Percentiles rank a stretch among this genome's conserved stretches.
Conservation (phyloP, 2,329 filamentous ascomycete genomes). For the Exophiala bonariae region DNA sequence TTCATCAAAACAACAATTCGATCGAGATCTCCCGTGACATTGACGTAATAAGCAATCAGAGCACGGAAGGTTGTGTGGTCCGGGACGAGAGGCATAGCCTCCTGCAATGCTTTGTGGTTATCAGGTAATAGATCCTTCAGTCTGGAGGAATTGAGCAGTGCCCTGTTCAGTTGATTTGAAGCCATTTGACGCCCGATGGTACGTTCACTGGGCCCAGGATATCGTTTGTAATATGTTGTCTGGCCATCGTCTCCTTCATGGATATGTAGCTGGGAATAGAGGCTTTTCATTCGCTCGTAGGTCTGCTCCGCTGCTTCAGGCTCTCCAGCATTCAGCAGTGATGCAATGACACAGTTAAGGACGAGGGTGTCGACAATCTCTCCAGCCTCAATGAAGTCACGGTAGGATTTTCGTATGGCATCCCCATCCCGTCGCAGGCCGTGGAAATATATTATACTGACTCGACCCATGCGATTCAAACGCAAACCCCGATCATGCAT, state of each 20-base stretch:
- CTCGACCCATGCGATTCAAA: conserved; percentile 77
- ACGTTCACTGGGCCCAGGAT: conserved; percentile 38
- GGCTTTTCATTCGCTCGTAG: conserved; percentile 78
- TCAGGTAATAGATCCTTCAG: conserved; percentile 52
- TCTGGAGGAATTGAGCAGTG: conserved; percentile 47
- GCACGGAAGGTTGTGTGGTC: conserved; percentile 78
- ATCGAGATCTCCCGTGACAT: conserved; percentile 67
- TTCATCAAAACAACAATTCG: conserved; percentile 70
- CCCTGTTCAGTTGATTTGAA: conserved; percentile 43
- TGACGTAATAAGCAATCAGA: conserved; percentile 72
- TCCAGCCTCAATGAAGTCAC: conserved; percentile 76
- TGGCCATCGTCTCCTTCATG: conserved; percentile 34
- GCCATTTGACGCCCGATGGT: conserved; percentile 41
- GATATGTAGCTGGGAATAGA: conserved; percentile 43
- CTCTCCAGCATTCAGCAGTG: conserved; percentile 75
- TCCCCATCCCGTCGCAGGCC: conserved; percentile 73
- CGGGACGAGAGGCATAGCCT: conserved; percentile 66
- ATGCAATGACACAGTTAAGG: conserved; percentile 81
- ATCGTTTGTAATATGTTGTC: conserved; percentile 24
- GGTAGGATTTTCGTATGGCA: conserved; percentile 74
- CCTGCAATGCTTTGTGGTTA: conserved; percentile 63
- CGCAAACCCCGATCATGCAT: conserved; percentile 69
- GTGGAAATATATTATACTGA: conserved; percentile 79
- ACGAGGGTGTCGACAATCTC: conserved; percentile 86
- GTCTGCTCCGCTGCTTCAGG: conserved; percentile 74